Evolutionary conservation across 495 filamentous ascomycete genomes (phyloP).

Genomic region (Aspergillus ellipticus): DNA sequence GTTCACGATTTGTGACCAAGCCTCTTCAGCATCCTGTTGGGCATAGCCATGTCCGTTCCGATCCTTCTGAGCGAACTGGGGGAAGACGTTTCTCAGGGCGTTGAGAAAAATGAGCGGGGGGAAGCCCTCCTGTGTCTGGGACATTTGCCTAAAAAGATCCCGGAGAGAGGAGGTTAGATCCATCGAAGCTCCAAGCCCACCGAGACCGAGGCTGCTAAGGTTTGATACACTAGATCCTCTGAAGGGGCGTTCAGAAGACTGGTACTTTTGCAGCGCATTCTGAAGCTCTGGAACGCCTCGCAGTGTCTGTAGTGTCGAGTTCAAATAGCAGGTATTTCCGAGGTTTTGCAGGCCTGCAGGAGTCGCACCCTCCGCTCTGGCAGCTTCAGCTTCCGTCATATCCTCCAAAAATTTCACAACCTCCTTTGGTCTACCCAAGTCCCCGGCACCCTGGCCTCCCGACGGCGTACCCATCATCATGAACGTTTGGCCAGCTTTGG

Average conservation of each 20-base stretch:
- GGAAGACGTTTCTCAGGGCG: conserved; percentile 73
- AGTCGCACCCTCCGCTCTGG: conserved; percentile 73
- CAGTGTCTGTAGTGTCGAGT: conserved; percentile 89
- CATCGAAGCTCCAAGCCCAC: conserved; percentile 53
- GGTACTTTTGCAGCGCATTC: conserved; percentile 69
- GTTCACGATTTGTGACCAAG: conserved; percentile 93
- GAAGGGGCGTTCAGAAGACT: conserved; percentile 32
- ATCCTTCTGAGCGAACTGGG: conserved; percentile 89
- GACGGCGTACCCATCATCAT: conserved; percentile 97
- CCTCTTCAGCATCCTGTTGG: conserved; percentile 97
- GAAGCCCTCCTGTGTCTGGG: conserved; percentile 83
- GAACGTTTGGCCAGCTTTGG: conserved; percentile 82
- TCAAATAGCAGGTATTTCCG: conserved; percentile 97
- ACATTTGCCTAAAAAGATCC: conserved; percentile 91
- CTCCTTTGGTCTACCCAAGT: conserved; percentile 72
- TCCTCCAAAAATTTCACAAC: conserved; percentile 87
- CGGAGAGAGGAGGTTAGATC: conserved; percentile 80
- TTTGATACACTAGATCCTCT: conserved; percentile 39
- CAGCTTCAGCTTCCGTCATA: conserved; percentile 94
- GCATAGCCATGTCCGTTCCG: conserved; percentile 80
- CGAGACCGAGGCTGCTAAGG: conserved; percentile 58
- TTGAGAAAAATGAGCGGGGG: conserved; percentile 81
- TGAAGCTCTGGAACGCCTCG: conserved; percentile 89
- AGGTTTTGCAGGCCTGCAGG: conserved; percentile 90
- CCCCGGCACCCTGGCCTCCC: conserved; percentile 48